Evolutionary conservation across 1,139 yeast species (phyloP).

Genomic region (Taiozyma onychis): DNA sequence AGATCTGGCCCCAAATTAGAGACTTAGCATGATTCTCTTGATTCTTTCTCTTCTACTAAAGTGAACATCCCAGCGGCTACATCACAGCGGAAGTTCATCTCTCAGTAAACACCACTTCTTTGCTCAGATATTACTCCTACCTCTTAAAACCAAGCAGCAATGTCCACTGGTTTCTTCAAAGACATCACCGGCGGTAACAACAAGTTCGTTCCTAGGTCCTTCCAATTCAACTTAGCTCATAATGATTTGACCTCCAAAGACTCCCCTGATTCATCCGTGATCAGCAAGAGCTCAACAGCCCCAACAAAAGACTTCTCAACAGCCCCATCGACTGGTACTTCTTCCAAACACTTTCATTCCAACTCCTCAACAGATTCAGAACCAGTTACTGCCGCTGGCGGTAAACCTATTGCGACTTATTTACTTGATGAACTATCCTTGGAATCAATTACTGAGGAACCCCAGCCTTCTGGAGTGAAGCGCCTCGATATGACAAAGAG

Average conservation of each 20-base stretch:
- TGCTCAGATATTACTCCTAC: not conserved
- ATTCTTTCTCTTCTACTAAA: not conserved
- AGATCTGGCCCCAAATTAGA: not conserved
- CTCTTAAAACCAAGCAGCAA: not conserved
- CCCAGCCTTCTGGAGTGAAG: not conserved
- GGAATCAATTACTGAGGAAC: not conserved
- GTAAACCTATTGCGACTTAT: not conserved
- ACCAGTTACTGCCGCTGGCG: conserved; percentile 1
- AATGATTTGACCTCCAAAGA: conserved; percentile 1
- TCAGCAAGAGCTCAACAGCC: not conserved
- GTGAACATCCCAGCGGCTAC: not conserved
- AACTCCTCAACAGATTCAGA: not conserved
- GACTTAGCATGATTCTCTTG: not conserved
- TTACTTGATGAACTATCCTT: not conserved
- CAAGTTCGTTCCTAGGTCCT: conserved; percentile 19
- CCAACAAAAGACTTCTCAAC: conserved; percentile 1
- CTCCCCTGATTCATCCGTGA: conserved; percentile 2
- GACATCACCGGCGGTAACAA: conserved; percentile 17
- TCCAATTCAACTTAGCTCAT: conserved; percentile 15
- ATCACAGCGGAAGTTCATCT: no score
- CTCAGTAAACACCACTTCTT: no score
- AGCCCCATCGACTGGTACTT: conserved; percentile 10
- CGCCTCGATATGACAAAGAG: not conserved
- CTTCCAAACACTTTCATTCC: conserved; percentile 8
- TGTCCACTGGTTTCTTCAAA: conserved; percentile 22